A percentile compares a stretch with the other conserved stretches of the same genome.
Conservation (phyloP, 163 green algal species). For the Scenedesmus sp. region DNA sequence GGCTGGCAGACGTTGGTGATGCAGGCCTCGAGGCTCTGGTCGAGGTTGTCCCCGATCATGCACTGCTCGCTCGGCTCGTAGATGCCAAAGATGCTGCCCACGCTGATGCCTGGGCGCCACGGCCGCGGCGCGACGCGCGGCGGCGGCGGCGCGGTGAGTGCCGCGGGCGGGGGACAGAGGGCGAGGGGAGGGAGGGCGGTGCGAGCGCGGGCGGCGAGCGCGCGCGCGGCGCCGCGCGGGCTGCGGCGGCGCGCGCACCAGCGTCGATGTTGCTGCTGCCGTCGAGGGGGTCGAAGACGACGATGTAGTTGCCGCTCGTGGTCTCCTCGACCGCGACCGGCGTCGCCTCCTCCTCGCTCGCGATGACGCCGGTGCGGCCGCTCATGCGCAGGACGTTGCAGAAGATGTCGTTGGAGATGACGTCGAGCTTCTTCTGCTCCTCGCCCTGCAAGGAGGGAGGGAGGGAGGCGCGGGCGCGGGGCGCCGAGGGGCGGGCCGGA, state of each 20-base stretch:
- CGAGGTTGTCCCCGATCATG: conserved; percentile 75
- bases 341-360: conserved; percentile 97
- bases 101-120: conserved; percentile 79
- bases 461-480: no score
- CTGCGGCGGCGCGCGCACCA: conserved; percentile 38
- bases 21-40: conserved; percentile 79
- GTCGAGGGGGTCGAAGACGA: conserved; percentile 98
- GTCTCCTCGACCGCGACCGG: conserved; percentile 97
- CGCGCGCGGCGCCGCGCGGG: no score
- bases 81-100: conserved; percentile 96
- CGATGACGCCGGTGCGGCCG: conserved; percentile 89
- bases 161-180: no score
- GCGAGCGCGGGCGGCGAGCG: no score
- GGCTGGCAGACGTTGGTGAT: conserved; percentile 96
- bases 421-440: conserved; percentile 99
- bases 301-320: conserved; percentile 96
- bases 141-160: not conserved
- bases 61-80: conserved; percentile 92
- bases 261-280: conserved; percentile 99
- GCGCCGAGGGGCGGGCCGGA: no score
- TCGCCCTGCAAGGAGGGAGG: conserved; percentile 76
- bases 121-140: conserved; percentile 39
- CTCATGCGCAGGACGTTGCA: conserved; percentile 85
- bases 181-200: no score
- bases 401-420: conserved; percentile 99